A percentile compares a stretch with the other conserved stretches of the same genome.
phyloP scores from a whole-genome alignment of 306 rosid species.

The Prunus armeniaca region DNA sequence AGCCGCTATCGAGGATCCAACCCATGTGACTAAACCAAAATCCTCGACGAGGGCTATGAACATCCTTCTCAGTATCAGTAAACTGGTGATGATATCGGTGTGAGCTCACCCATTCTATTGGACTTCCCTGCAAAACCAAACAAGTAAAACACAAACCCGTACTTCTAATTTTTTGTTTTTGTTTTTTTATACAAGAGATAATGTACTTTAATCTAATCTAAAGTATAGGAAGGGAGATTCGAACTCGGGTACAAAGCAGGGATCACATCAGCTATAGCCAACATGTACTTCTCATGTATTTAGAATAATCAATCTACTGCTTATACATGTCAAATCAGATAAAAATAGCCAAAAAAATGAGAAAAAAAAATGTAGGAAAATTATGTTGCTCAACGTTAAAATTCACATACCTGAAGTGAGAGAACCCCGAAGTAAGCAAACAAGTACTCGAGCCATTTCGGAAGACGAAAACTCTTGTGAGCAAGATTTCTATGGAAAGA shows the following conservation, averaged over 20 bases:
- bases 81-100: constrained; percentile 87
- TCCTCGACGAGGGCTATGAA: constrained; percentile 79
- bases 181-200: no score
- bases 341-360: neutral
- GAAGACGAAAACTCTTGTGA: constrained; percentile 78
- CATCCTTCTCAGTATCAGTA: constrained; percentile 79
- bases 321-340: no score
- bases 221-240: no score
- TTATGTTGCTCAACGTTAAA: no score
- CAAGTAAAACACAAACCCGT: neutral
- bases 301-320: no score
- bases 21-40: constrained; percentile 91
- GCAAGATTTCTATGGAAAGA: constrained; percentile 84
- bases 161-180: no score
- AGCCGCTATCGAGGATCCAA: constrained; percentile 72
- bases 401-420: constrained; percentile 59
- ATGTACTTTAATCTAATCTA: no score
- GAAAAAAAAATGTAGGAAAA: neutral
- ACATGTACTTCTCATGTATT: no score
- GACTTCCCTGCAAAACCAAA: constrained; percentile 57
- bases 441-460: constrained; percentile 77
- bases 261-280: no score
- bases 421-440: constrained; percentile 76
- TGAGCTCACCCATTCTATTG: constrained; percentile 92
- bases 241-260: no score